Conservation (phyloP, 192 early-diverging fungal genomes). For the Gigaspora rosea region DNA sequence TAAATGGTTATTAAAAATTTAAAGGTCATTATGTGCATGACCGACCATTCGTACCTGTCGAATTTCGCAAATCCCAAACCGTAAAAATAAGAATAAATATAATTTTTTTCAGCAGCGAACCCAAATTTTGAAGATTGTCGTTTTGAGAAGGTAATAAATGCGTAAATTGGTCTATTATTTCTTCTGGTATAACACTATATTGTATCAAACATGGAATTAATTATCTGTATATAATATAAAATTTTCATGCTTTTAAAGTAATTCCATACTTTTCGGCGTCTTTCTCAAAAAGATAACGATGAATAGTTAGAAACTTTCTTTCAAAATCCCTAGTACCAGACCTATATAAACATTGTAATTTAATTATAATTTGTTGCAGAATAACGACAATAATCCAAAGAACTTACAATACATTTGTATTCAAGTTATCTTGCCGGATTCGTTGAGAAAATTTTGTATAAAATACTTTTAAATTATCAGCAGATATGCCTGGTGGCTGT, state of each 20-base stretch:
- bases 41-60: not conserved
- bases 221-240: too few species aligned
- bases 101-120: slow-evolving; percentile 5
- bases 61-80: slow-evolving; percentile 26
- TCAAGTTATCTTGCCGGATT: slow-evolving; percentile 19
- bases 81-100: slow-evolving; percentile 33
- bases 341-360: not conserved
- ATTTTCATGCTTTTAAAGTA: not conserved
- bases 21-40: not conserved
- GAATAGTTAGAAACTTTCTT: slow-evolving; percentile 6
- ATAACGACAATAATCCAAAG: not conserved
- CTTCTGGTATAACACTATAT: not conserved
- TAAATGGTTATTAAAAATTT: not conserved
- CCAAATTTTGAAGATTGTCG: slow-evolving; percentile 4
- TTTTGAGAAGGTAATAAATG: not conserved
- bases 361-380: not conserved
- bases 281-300: slow-evolving; percentile 20
- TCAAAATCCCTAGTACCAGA: not conserved
- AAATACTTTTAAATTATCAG: slow-evolving; percentile 56
- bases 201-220: not conserved
- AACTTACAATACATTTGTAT: not conserved
- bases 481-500: slow-evolving; percentile 46
- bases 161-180: not conserved
- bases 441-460: slow-evolving; percentile 50
- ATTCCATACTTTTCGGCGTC: slow-evolving; percentile 14